Base-by-base conservation (phyloP, 1,139 yeast genomes). In the Suhomyces panamericanus region DNA sequence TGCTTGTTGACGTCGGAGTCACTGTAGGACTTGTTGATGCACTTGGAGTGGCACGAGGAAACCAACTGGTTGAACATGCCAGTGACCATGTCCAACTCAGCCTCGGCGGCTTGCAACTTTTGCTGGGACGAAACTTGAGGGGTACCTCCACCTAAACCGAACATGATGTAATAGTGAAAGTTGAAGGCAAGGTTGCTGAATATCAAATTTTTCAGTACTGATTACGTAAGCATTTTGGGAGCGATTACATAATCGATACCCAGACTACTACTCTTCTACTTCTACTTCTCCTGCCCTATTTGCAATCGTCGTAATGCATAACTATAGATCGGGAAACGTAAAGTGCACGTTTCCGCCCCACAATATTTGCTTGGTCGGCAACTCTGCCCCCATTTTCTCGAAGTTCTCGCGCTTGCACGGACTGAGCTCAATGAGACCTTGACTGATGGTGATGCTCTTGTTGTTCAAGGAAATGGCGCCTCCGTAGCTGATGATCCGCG, bases 61-160 rank as follows among this genome's bases (percentile, higher is more conserved):
- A 80, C 82, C 55, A 80, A 71, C 59, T 85, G 83, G 80, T 91
- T 91, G 81, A 91, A 91, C 97, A 91, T 90, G 56, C 95, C 96
- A 27, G 97, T 90, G 57, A 91, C 96, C 85, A 91, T 85, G 64
- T 91, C 98, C 56, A 91, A 80, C 69, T 91, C 98, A 43, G 98
- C 97, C 59, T 95, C 96, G 51, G 81, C 85, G 60, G 75, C 80
- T 57, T 77, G 77, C 51, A 86, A 75, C 68, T 86, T 86, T 64
- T 85, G 90, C 57, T 84, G 87, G 39, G 89, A 78, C 34, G 87
- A 75, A 51, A 83, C 63, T 66, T 83, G 88, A 53, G 91, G 90
- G 55, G 84, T 73, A 47, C 81, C 77, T 49, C 88, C 87, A 52
- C 89, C 88, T 58, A 93, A 78, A 64, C 99, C 99, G 63, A 91